These are phyloP conservation scores for Jimgerdemannia lactiflua DNA, from an alignment of 192 early-diverging fungal genomes.

Conservation along the genomic window DNA sequence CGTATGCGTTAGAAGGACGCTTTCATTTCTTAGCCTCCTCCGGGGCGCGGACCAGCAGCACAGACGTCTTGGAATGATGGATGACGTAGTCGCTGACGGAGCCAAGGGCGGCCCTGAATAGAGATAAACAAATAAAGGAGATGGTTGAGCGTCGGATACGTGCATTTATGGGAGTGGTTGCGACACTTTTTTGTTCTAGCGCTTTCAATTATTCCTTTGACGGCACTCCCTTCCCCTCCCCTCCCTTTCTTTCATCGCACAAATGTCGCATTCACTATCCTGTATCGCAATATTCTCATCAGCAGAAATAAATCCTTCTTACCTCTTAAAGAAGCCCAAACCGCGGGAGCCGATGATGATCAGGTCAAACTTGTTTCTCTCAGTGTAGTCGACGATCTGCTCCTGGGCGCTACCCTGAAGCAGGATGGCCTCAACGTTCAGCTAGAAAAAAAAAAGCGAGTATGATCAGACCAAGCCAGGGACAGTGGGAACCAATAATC, in stretches of 20 bases:
- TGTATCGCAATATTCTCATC: background rate
- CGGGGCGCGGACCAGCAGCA: background rate
- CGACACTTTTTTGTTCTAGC: too few species aligned
- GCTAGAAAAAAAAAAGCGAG: background rate
- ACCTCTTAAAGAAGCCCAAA: conserved; percentile 6
- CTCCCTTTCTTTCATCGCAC: too few species aligned
- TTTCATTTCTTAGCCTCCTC: background rate
- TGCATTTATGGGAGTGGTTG: too few species aligned
- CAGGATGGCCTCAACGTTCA: background rate
- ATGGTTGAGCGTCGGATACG: too few species aligned
- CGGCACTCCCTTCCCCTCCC: too few species aligned
- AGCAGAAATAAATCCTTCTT: background rate
- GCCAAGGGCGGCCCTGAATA: background rate
- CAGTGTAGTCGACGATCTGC: background rate
- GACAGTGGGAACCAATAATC: too few species aligned
- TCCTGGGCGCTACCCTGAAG: background rate
- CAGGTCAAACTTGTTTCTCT: background rate
- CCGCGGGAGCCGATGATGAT: conserved; percentile 3
- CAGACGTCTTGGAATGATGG: background rate
- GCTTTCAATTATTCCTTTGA: too few species aligned
- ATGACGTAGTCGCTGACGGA: background rate
- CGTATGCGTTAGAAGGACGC: too few species aligned
- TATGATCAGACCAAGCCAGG: background rate
- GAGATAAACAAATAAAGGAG: too few species aligned
- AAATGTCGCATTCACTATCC: too few species aligned